These are phyloP conservation scores for Fusarium sp. DNA, from an alignment of 2,329 filamentous ascomycete genomes.

Conservation along the genomic window DNA sequence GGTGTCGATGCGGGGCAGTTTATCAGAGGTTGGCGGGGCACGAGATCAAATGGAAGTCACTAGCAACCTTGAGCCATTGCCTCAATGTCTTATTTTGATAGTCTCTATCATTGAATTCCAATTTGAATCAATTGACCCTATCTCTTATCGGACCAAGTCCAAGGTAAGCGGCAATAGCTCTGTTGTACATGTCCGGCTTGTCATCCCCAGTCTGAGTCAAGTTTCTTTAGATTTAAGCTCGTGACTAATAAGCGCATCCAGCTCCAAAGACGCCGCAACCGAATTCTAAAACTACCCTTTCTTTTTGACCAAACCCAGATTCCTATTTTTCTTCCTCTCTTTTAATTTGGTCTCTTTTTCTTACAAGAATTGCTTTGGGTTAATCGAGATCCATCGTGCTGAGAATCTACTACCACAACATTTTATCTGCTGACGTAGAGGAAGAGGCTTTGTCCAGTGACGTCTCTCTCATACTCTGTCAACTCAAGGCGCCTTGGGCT, in stretches of 20 bases:
- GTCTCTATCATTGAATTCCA: not conserved
- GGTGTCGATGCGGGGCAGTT: slow-evolving; percentile 24
- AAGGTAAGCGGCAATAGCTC: not conserved
- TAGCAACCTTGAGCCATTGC: slow-evolving; percentile 15
- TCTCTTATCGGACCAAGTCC: not conserved
- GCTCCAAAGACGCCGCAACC: slow-evolving; percentile 14
- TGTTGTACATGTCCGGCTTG: not conserved
- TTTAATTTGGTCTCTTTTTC: not conserved
- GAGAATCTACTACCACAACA: not conserved
- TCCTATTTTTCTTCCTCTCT: not conserved
- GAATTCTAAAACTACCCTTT: not conserved
- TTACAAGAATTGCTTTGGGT: not conserved
- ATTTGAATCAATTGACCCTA: not conserved
- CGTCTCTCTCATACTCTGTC: slow-evolving; percentile 19
- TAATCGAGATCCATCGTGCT: not conserved
- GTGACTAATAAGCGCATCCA: slow-evolving; percentile 30
- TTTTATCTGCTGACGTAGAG: slow-evolving; percentile 13
- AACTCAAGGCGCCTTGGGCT: not conserved
- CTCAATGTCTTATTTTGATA: slow-evolving; percentile 7
- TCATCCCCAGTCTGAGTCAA: slow-evolving; percentile 3
- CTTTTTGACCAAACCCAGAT: not conserved
- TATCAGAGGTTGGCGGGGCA: slow-evolving; percentile 25
- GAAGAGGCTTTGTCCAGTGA: slow-evolving; percentile 25
- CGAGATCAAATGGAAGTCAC: slow-evolving; percentile 26
- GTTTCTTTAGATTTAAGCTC: slow-evolving; percentile 19